phyloP scores from a whole-genome alignment of 495 filamentous ascomycete species.

The Polyplosphaeria fusca region DNA sequence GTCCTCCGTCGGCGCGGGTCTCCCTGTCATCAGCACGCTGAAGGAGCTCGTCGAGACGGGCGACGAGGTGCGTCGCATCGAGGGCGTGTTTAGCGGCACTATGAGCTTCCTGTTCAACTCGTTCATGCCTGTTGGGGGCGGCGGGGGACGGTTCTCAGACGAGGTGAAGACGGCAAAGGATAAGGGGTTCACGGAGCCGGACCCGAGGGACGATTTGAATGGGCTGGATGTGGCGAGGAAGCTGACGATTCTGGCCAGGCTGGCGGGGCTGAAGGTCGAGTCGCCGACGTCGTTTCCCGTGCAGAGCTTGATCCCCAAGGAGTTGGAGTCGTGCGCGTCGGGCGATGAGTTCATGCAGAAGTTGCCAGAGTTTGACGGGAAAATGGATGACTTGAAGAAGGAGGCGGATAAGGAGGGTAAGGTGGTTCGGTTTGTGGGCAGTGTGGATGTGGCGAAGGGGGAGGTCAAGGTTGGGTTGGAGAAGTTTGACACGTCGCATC shows the following conservation, averaged over 20 bases:
- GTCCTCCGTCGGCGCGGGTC: conserved; percentile 83
- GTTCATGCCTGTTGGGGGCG: conserved; percentile 56
- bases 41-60: conserved; percentile 87
- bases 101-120: conserved; percentile 96
- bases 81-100: conserved; percentile 95
- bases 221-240: conserved; percentile 96
- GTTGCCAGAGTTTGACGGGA: conserved; percentile 70
- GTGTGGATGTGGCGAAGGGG: conserved; percentile 72
- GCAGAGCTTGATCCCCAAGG: conserved; percentile 80
- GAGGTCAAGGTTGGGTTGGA: conserved; percentile 84
- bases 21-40: conserved; percentile 87
- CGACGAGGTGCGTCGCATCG: conserved; percentile 80
- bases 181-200: conserved; percentile 94
- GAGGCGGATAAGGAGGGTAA: conserved; percentile 78
- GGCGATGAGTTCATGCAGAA: conserved; percentile 78
- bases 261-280: conserved; percentile 73
- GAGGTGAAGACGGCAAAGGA: conserved; percentile 88
- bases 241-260: conserved; percentile 83
- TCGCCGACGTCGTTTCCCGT: conserved; percentile 83
- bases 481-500: conserved; percentile 57
- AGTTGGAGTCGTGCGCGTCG: conserved; percentile 68
- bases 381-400: conserved; percentile 79
- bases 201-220: conserved; percentile 93
- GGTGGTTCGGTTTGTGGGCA: conserved; percentile 93
- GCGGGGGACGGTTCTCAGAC: conserved; percentile 71